phyloP scores from a whole-genome alignment of 2,329 filamentous ascomycete species.

The Fusarium globosum region DNA sequence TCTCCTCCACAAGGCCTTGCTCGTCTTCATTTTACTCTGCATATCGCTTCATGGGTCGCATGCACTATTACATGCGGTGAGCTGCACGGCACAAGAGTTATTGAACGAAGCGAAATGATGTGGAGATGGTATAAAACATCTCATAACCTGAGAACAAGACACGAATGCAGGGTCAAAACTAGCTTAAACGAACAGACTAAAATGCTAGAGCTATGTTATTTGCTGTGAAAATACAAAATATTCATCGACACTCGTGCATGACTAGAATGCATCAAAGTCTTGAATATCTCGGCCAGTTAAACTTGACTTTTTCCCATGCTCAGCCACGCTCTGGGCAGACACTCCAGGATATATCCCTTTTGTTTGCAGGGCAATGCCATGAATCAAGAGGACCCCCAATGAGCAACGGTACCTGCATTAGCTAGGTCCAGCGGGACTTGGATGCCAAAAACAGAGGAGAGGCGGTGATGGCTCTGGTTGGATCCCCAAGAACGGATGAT shows the following conservation, averaged over 20 bases:
- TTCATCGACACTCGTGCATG: constrained; percentile 31
- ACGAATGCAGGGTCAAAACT: constrained; percentile 13
- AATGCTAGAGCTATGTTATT: constrained; percentile 3
- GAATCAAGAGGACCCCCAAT: constrained; percentile 25
- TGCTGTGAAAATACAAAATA: constrained; percentile 26
- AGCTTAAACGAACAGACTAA: neutral
- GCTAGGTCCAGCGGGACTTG: constrained; percentile 9
- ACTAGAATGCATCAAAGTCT: constrained; percentile 17
- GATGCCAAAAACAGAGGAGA: constrained; percentile 11
- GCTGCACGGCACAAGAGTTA: constrained; percentile 32
- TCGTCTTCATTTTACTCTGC: constrained; percentile 41
- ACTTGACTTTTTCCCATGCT: neutral
- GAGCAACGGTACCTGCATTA: constrained; percentile 39
- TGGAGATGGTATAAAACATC: constrained; percentile 28
- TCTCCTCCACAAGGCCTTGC: constrained; percentile 8
- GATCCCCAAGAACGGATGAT: constrained; percentile 6
- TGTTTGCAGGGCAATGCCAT: constrained; percentile 17
- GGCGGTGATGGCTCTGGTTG: constrained; percentile 10
- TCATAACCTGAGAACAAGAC: constrained; percentile 16
- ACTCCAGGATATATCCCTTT: constrained; percentile 23
- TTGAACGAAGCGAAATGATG: constrained; percentile 39
- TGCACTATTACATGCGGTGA: constrained; percentile 36
- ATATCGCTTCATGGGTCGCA: constrained; percentile 36
- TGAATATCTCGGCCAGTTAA: neutral
- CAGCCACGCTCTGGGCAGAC: constrained; percentile 8